Evolutionary conservation across 257 asterid species (phyloP).

Genomic region (Haberlea rhodopensis): DNA sequence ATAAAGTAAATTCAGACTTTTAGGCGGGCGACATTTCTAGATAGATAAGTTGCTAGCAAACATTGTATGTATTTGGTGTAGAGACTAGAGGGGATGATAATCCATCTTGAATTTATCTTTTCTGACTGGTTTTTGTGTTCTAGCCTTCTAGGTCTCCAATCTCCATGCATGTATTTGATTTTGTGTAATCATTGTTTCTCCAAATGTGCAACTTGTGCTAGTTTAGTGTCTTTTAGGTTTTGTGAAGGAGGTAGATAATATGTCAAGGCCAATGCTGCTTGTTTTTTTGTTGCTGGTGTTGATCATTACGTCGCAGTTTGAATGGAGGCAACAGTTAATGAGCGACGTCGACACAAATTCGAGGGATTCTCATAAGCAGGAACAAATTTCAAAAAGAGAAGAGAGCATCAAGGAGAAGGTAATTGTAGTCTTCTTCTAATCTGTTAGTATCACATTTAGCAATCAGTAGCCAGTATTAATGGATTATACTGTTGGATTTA

Average conservation of each 20-base stretch:
- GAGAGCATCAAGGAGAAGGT: conserved; percentile 65
- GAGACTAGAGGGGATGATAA: too few relatives aligned
- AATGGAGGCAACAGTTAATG: conserved; percentile 68
- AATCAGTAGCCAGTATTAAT: neutral
- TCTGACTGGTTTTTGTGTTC: too few relatives aligned
- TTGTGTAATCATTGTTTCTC: neutral
- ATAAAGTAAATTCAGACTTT: too few relatives aligned
- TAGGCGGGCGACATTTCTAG: too few relatives aligned
- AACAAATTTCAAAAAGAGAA: conserved; percentile 47
- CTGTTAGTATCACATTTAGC: neutral
- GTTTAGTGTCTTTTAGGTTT: conserved; percentile 22
- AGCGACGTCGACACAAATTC: too few relatives aligned
- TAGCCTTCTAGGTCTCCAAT: too few relatives aligned
- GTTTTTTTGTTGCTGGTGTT: conserved; percentile 46
- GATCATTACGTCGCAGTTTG: conserved; percentile 60
- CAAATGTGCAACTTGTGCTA: neutral
- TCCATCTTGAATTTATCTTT: too few relatives aligned
- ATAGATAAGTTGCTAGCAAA: too few relatives aligned
- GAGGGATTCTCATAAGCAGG: too few relatives aligned
- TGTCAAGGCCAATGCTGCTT: conserved; percentile 58
- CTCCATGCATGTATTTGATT: too few relatives aligned
- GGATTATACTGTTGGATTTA: neutral
- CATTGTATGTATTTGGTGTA: too few relatives aligned
- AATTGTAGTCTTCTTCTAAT: too few relatives aligned
- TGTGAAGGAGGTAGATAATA: conserved; percentile 22